Base-by-base conservation (phyloP, 2,329 filamentous ascomycete genomes). In the Ophiostoma populinum region DNA sequence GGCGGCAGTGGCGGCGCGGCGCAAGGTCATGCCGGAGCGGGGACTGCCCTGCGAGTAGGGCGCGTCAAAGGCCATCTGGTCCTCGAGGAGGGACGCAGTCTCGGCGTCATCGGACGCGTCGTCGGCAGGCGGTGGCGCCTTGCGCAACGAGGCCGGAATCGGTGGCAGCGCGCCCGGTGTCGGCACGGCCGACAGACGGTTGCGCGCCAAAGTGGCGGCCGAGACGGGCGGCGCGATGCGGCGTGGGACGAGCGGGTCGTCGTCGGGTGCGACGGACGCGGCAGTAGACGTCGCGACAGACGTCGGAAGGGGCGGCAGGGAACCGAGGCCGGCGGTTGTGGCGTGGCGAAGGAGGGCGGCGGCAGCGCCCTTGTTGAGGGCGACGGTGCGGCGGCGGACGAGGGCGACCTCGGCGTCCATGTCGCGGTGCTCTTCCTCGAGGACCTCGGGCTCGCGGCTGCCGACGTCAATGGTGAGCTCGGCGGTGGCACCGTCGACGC, bases 401-500 rank as follows among this genome's bases (percentile, higher is more conserved):
- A 87, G 72, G 42, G 80, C 81, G 15, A 90, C 80, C 51, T 86
- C 80, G 1, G 75, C 71, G 38, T 77, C 80, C 38, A 87, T 61
- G 45, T 82, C 80, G 16, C 77, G 70, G 42, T 69, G 67, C 46
- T 81, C 77, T 49, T 87, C 81, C 45, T 76, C 70, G 13, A 90
- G 56, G 0, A 72, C 57, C 49, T 83, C 79, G 1, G 80, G 71
- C 32, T 75, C 63, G 17, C 67, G 66, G 21, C 74, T 72, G 9
- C 81, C 81, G 18, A 87, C 71, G 48, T 87, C 80, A 35, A 90
- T 76, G 2, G 65, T 74, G 27, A 80, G 54, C 40, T 78, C 67
- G 1, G 54, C 56, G 37, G 62, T 61, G 28, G 55, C 51, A 4
- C 75, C 77, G 48, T 80, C 59, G 5, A 63, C 46, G 1, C 63